Conservation (phyloP, 139 green algal species). For the Chlamydomonas sp. region DNA sequence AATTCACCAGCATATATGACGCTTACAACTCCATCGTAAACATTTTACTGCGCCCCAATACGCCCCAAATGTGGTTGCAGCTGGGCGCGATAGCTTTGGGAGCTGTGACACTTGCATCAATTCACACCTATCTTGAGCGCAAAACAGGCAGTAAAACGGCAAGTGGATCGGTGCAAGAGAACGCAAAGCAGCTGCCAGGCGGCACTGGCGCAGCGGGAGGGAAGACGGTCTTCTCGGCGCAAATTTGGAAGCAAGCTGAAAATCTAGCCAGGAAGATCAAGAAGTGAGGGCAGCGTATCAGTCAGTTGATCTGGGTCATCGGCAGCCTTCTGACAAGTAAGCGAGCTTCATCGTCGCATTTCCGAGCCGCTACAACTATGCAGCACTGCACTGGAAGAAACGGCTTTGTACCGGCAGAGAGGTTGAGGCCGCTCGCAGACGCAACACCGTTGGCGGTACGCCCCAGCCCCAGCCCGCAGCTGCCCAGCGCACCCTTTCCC, state of each 20-base stretch:
- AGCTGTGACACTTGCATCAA: neutral
- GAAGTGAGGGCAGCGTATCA: constrained; percentile 1
- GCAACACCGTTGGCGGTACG: no score
- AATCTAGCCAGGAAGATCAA: neutral
- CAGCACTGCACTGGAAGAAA: neutral
- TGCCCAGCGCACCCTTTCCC: no score
- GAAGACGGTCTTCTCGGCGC: neutral
- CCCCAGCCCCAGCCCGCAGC: no score
- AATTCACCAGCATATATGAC: no score
- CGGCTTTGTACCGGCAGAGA: no score
- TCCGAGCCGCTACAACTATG: neutral
- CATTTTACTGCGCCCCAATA: no score
- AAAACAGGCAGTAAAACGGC: neutral
- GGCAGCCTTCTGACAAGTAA: neutral
- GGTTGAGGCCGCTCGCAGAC: no score
- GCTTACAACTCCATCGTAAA: no score
- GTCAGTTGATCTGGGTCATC: neutral
- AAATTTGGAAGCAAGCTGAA: constrained; percentile 22
- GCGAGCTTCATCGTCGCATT: neutral
- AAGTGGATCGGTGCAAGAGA: neutral
- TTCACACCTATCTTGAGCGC: constrained; percentile 28
- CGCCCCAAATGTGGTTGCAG: constrained; percentile 15
- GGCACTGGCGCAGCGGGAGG: neutral
- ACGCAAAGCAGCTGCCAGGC: constrained; percentile 22
- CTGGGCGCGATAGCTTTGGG: constrained; percentile 4